Evolutionary conservation across 345 rosid genomes (phyloP).

Genomic region (Acer campestre): DNA sequence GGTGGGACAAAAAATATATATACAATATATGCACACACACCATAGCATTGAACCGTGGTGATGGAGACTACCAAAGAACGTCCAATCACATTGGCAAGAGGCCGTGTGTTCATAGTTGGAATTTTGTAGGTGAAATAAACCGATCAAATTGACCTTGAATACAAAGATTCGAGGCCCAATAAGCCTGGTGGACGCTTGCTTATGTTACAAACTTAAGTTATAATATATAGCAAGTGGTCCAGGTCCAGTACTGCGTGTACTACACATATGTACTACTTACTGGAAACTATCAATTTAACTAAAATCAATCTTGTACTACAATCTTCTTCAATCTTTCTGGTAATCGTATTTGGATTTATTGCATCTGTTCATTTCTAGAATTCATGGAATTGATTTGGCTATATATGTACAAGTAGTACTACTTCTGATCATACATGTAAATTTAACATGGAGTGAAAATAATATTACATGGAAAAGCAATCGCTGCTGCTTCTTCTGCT

Average conservation of each 20-base stretch:
- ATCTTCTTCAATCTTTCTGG: no score
- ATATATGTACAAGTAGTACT: neutral
- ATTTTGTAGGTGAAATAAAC: no score
- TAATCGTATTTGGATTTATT: neutral
- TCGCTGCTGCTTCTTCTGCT: neutral
- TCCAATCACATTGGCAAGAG: no score
- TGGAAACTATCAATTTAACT: no score
- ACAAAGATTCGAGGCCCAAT: no score
- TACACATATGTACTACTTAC: no score
- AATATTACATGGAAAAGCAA: conserved; percentile 29
- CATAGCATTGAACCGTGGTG: no score
- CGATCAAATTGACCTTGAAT: no score
- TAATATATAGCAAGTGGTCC: neutral
- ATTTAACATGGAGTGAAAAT: neutral
- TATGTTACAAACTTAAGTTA: neutral
- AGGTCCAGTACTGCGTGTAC: neutral
- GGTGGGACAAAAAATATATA: no score
- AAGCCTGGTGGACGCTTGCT: neutral
- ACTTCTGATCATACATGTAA: neutral
- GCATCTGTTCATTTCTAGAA: neutral
- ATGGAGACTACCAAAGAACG: no score
- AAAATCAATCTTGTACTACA: neutral
- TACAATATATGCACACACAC: no score
- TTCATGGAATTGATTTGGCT: neutral
- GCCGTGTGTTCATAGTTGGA: no score